These are phyloP conservation scores for Suhomyces guaymorum DNA, from an alignment of 1,139 yeast genomes.

Conservation along the genomic window DNA sequence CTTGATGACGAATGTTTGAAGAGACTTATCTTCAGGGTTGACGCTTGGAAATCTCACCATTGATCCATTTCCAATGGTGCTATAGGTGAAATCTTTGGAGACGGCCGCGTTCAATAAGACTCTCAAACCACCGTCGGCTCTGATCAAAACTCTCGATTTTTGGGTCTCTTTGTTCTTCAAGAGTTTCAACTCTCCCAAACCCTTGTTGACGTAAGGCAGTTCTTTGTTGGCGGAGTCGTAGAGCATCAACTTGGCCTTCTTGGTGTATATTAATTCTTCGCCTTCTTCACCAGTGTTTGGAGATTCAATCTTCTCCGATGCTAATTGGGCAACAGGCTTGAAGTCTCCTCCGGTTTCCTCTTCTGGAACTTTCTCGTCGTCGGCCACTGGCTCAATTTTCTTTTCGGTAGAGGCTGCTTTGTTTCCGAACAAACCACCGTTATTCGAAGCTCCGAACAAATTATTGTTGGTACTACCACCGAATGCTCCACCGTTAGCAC, in stretches of 20 bases:
- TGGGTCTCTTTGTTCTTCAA: constrained; percentile 57
- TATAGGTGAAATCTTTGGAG: constrained; percentile 53
- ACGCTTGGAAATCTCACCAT: constrained; percentile 62
- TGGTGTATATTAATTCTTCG: constrained; percentile 64
- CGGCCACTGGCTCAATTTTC: constrained; percentile 16
- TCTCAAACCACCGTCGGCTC: constrained; percentile 88
- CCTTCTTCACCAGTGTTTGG: constrained; percentile 81
- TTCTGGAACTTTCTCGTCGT: constrained; percentile 38
- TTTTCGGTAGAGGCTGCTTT: constrained; percentile 1
- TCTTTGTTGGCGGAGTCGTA: constrained; percentile 53
- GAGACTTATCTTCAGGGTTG: constrained; percentile 34
- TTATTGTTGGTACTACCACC: background rate
- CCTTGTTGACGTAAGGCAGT: constrained; percentile 58
- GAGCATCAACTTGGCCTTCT: constrained; percentile 72
- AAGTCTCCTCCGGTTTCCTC: constrained; percentile 47
- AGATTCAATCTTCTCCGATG: constrained; percentile 43
- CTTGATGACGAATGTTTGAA: constrained; percentile 64
- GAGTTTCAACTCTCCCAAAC: constrained; percentile 81
- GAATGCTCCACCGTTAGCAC: background rate
- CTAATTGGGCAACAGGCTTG: constrained; percentile 47
- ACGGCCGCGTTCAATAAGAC: constrained; percentile 70
- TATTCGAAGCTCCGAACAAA: constrained; percentile 4
- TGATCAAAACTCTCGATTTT: constrained; percentile 70
- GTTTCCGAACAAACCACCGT: constrained; percentile 3
- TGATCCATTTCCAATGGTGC: constrained; percentile 58